A percentile compares a stretch with the other conserved stretches of the same genome.
phyloP scores from a whole-genome alignment of 2,329 filamentous ascomycete species.

The Coccinonectria pachysandricola region DNA sequence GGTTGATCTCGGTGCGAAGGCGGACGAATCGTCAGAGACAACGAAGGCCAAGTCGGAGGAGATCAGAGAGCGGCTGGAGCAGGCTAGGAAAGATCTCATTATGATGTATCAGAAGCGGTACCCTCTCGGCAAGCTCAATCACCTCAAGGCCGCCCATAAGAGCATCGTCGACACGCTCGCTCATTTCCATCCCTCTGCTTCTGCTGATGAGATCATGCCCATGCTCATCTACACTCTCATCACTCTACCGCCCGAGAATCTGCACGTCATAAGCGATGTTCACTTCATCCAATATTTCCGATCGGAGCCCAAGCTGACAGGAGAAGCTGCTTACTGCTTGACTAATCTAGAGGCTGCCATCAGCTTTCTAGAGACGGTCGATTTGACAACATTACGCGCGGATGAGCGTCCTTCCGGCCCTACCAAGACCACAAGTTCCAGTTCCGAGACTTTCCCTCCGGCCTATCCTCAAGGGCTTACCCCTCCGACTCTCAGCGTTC shows the following conservation, averaged over 20 bases:
- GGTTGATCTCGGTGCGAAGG: conserved; percentile 55
- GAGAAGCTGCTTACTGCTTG: conserved; percentile 90
- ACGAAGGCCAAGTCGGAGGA: conserved; percentile 52
- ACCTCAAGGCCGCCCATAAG: conserved; percentile 82
- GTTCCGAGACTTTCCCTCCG: conserved; percentile 46
- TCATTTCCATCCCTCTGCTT: conserved; percentile 65
- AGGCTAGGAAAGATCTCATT: conserved; percentile 58
- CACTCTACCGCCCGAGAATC: conserved; percentile 72
- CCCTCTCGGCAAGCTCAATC: conserved; percentile 82
- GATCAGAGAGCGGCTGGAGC: conserved; percentile 61
- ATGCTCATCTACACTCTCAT: conserved; percentile 95
- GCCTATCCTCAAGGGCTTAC: conserved; percentile 40
- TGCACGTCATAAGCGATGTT: conserved; percentile 89
- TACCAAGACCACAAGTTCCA: conserved; percentile 42
- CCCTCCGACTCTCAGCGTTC: conserved; percentile 20
- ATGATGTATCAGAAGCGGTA: conserved; percentile 82
- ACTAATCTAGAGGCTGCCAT: conserved; percentile 94
- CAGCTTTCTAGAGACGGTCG: conserved; percentile 89
- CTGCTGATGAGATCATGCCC: conserved; percentile 92
- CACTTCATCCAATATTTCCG: conserved; percentile 90
- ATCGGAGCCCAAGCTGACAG: conserved; percentile 74
- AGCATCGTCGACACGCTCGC: conserved; percentile 81
- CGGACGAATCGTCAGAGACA: conserved; percentile 45
- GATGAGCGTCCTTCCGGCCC: conserved; percentile 66
- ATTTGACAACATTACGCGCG: conserved; percentile 75